phyloP scores from a whole-genome alignment of 2,329 filamentous ascomycete species.

The Plectosphaerella plurivora region DNA sequence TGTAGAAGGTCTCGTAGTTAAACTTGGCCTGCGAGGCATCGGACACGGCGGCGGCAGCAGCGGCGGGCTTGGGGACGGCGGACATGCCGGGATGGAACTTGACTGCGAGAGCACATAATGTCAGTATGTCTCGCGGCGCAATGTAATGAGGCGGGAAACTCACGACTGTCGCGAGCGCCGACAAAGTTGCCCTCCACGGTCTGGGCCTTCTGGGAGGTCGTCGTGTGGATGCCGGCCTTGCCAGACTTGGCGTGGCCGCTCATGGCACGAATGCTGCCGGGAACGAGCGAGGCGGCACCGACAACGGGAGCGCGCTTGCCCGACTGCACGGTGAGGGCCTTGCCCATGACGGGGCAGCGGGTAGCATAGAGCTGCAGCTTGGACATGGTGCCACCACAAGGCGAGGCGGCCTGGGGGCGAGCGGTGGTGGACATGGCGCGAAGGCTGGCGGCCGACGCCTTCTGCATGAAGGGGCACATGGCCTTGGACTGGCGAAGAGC shows the following conservation, averaged over 20 bases:
- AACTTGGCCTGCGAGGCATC: constrained; percentile 53
- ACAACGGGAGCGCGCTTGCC: constrained; percentile 35
- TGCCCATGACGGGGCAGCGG: constrained; percentile 98
- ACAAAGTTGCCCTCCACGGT: constrained; percentile 61
- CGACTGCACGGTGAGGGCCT: constrained; percentile 86
- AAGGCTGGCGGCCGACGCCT: constrained; percentile 85
- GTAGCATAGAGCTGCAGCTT: constrained; percentile 92
- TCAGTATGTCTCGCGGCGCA: constrained; percentile 13
- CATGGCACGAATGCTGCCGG: constrained; percentile 46
- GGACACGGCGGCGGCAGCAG: constrained; percentile 13
- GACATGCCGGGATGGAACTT: constrained; percentile 26
- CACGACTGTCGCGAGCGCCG: constrained; percentile 44
- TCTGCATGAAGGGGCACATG: constrained; percentile 96
- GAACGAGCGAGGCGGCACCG: constrained; percentile 2
- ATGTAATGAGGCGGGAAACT: constrained; percentile 12
- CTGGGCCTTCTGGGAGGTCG: constrained; percentile 70
- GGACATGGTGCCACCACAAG: constrained; percentile 89
- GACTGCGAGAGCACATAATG: constrained; percentile 16
- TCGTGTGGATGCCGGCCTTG: constrained; percentile 79
- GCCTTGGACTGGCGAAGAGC: constrained; percentile 92
- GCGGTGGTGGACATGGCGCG: constrained; percentile 79
- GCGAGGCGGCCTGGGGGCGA: constrained; percentile 57
- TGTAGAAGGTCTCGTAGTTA: constrained; percentile 88
- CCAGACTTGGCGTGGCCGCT: constrained; percentile 43
- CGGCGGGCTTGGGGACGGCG: constrained; percentile 16